phyloP scores from a whole-genome alignment of 2,329 filamentous ascomycete species.

The Microsporum ferrugineum region DNA sequence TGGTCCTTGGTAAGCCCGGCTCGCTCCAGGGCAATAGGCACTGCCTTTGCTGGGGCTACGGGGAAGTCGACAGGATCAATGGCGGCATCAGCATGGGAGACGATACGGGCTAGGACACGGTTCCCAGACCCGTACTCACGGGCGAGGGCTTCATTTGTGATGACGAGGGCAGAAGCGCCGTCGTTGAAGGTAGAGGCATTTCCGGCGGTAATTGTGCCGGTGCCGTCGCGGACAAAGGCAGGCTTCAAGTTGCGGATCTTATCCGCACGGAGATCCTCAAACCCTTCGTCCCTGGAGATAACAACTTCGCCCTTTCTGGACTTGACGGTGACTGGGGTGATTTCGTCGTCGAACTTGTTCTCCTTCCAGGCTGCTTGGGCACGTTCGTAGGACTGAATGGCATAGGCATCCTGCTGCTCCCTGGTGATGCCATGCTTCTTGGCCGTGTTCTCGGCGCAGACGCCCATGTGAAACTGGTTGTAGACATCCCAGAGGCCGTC shows the following conservation, averaged over 20 bases:
- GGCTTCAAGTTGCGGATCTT: conserved; percentile 81
- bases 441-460: conserved; percentile 87
- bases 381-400: conserved; percentile 77
- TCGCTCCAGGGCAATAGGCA: conserved; percentile 75
- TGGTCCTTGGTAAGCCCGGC: conserved; percentile 86
- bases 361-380: conserved; percentile 81
- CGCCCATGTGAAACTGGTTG: conserved; percentile 95
- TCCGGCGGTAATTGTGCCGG: conserved; percentile 83
- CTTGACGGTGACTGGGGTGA: conserved; percentile 76
- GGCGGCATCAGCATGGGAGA: conserved; percentile 77
- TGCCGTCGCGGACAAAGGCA: conserved; percentile 75
- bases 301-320: conserved; percentile 71
- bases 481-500: conserved; percentile 95
- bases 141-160: conserved; percentile 70
- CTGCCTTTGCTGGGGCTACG: conserved; percentile 79
- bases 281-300: conserved; percentile 77
- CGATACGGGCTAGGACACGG: conserved; percentile 75
- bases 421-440: conserved; percentile 73
- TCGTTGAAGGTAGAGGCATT: conserved; percentile 94
- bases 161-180: conserved; percentile 77
- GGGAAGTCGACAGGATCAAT: conserved; percentile 90
- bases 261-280: conserved; percentile 71
- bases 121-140: conserved; percentile 66
- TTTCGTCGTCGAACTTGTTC: conserved; percentile 76
- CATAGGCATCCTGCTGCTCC: conserved; percentile 82